Evolutionary conservation across 805 yeast genomes (phyloP), one percentile per base, ranked within the genome.

Genomic region (Jamesozyma lodderae): DNA sequence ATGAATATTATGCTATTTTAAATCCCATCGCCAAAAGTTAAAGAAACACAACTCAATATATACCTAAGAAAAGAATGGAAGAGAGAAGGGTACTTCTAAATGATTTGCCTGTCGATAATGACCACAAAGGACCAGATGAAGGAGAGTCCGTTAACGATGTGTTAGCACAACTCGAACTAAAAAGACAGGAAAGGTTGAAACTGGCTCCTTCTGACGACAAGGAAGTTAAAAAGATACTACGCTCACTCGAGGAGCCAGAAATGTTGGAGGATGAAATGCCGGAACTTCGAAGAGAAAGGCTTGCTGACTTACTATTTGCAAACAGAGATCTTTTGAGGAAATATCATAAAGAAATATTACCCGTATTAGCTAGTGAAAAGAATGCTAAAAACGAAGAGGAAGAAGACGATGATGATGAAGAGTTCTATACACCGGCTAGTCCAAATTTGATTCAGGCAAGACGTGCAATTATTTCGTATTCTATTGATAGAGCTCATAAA

Each of bases 391-490:
- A 35, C 10, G 40, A 33, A 8, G 66, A 55, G 6, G 71, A 59
- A 1, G 69, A 60, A 1, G 74, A 64, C 3, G 77, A 68, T 1
- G 79, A 76, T 8, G 80, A 83, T 11, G 94, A 80, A 36, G 95
- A 86, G 42, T 87, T 81, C 52, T 86, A 77, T 51, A 86, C 95
- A 0, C 94, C 94, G 0, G 95, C 94, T 0, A 59, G 72, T 0
- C 63, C 60, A 3, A 72, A 67, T 5, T 57, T 88, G 8, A 60
- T 69, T 6, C 61, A 66, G 1, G 69, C 75, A 0, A 67, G 97
- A 36, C 55, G 60, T 26, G 42, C 46, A 2, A 65, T 88, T 0
- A 71, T 86, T 0, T 42, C 59, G 4, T 61, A 59, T 39, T 79
- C 95, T 0, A 47, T 81, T 3, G 31, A 38, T 1, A 57, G 57